Percentiles rank a stretch among this genome's conserved stretches.
Evolutionary conservation across 495 filamentous ascomycete species (phyloP).

Genomic region (Daldinia childiae): DNA sequence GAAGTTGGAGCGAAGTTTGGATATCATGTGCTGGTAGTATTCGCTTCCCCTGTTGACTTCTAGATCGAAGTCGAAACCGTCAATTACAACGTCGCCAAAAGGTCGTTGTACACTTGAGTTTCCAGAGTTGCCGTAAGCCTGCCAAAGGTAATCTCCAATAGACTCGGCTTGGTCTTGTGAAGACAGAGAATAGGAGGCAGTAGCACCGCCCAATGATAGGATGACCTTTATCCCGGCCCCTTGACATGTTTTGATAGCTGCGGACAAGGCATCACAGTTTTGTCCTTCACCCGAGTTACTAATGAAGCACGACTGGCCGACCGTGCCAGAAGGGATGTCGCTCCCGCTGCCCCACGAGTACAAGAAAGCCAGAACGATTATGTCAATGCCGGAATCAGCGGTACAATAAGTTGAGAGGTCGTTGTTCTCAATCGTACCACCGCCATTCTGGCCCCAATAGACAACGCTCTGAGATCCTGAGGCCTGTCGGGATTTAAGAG

Average conservation of each 20-base stretch:
- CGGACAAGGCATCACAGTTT: constrained; percentile 57
- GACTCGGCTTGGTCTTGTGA: constrained; percentile 54
- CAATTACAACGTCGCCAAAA: constrained; percentile 60
- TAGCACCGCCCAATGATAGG: constrained; percentile 59
- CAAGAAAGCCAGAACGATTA: constrained; percentile 65
- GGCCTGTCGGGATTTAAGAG: constrained; percentile 36
- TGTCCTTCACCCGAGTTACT: constrained; percentile 45
- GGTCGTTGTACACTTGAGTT: constrained; percentile 51
- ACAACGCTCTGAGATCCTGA: constrained; percentile 51
- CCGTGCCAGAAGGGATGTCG: constrained; percentile 49
- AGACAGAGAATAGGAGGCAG: constrained; percentile 52
- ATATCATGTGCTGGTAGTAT: constrained; percentile 55
- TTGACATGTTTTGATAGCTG: constrained; percentile 62
- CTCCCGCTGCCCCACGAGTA: constrained; percentile 51
- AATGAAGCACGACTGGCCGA: constrained; percentile 54
- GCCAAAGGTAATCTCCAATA: constrained; percentile 62
- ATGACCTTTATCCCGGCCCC: constrained; percentile 59
- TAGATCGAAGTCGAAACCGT: constrained; percentile 71
- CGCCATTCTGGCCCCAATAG: constrained; percentile 59
- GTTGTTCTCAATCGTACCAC: constrained; percentile 53
- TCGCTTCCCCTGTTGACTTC: constrained; percentile 54
- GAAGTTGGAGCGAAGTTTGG: constrained; percentile 58
- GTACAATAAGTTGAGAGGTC: constrained; percentile 55
- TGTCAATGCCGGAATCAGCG: constrained; percentile 53
- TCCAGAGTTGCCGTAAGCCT: constrained; percentile 60